A percentile compares a stretch with the other conserved stretches of the same genome.
Evolutionary conservation across 257 asterid genomes (phyloP).

Genomic region (Salvia miltiorrhiza): DNA sequence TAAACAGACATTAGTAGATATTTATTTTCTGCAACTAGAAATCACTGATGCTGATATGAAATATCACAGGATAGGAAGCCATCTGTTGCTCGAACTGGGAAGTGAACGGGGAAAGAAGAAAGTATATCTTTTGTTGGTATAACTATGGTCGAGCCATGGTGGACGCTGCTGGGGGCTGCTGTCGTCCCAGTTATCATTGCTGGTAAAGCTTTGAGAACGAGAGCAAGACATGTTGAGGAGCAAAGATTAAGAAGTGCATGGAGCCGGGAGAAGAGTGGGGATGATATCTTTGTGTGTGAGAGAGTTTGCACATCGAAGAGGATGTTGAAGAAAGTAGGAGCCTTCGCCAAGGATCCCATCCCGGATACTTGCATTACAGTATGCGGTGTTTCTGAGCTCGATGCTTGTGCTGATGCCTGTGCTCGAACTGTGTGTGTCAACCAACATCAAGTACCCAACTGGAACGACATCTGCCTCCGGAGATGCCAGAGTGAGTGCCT

Average conservation of each 20-base stretch:
- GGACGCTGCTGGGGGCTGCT: conserved; percentile 77
- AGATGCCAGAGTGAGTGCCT: conserved; percentile 96
- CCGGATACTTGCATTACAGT: conserved; percentile 89
- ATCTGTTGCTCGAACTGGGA: background rate
- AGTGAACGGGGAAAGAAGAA: conserved; percentile 2
- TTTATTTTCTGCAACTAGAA: background rate
- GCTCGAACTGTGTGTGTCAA: conserved; percentile 86
- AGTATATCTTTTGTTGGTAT: background rate
- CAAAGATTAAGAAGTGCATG: conserved; percentile 61
- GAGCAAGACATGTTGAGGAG: conserved; percentile 64
- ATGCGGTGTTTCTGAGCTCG: conserved; percentile 96
- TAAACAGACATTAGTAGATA: background rate
- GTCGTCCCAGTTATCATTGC: conserved; percentile 69
- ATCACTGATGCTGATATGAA: background rate
- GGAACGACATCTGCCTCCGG: conserved; percentile 91
- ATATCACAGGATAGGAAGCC: background rate
- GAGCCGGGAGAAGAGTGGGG: conserved; percentile 79
- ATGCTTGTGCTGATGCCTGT: conserved; percentile 98
- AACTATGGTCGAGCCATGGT: conserved; percentile 84
- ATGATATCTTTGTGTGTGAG: conserved; percentile 88
- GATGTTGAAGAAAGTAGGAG: conserved; percentile 91
- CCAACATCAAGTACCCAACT: conserved; percentile 94
- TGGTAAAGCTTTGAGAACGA: conserved; percentile 72
- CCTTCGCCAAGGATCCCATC: conserved; percentile 89
- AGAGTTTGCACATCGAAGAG: conserved; percentile 94